Base-by-base conservation (phyloP, 495 filamentous ascomycete species). In the Xylaria flabelliformis region DNA sequence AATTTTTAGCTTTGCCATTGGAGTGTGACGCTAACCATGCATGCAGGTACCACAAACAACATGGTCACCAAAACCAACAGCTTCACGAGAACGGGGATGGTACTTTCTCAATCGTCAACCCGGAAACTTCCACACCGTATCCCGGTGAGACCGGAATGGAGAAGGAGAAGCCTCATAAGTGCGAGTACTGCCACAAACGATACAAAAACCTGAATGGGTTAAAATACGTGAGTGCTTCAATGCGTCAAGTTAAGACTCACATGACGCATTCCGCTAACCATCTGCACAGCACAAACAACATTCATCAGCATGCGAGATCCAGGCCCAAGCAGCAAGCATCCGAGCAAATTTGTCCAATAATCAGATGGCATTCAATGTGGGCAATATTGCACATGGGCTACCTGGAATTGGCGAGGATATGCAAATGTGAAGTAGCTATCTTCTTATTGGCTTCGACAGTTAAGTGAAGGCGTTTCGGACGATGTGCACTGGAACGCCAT, bases 131-230 rank as follows among this genome's bases (percentile, higher is more conserved):
- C 29, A 86, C 92, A 0, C 96, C 96, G 0, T 98, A 98, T 72
- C 95, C 96, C 0, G 97, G 97, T 65, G 98, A 97, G 10, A 85
- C 97, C 13, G 97, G 97, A 10, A 99, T 99, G 97, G 96, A 99
- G 83, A 99, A 98, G 80, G 94, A 98, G 83, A 99, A 99, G 82
- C 96, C 96, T 7, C 98, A 98, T 82, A 93, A 93, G 77, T 99
- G 96, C 81, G 94, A 98, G 63, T 89, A 93, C 19, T 99, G 96
- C 78, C 95, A 96, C 74, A 99, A 99, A 84, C 91, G 96, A 32
- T 99, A 99, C 85, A 99, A 99, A 90, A 99, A 99, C 78, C 82
- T 99, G 63, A 99, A 99, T 79, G 94, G 94, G 17, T 88, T 97
- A 17, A 97, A 97, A 89, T 97, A 97, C 76, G 87, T 89, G 84